These are phyloP conservation scores for Phoma sp. DNA, from an alignment of 2,329 filamentous ascomycete species.

Conservation along the genomic window DNA sequence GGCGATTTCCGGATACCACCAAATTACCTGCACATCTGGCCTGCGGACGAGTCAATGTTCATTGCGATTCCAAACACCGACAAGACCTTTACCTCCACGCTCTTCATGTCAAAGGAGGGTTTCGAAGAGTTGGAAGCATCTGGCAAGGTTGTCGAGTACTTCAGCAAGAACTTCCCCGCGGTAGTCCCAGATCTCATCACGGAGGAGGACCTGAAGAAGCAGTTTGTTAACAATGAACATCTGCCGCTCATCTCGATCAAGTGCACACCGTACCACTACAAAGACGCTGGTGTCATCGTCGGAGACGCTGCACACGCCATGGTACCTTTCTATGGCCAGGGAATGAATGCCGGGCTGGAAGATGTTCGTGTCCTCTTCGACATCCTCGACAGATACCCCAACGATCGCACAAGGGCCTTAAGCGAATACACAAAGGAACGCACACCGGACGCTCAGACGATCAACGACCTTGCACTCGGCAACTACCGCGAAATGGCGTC, in stretches of 20 bases:
- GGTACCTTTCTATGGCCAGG: constrained; percentile 98
- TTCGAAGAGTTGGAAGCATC: constrained; percentile 72
- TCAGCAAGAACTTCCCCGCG: constrained; percentile 84
- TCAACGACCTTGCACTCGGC: constrained; percentile 87
- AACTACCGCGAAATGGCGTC: constrained; percentile 96
- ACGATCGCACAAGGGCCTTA: constrained; percentile 58
- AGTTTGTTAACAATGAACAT: constrained; percentile 84
- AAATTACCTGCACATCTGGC: constrained; percentile 97
- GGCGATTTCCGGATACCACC: constrained; percentile 80
- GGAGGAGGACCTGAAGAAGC: constrained; percentile 69
- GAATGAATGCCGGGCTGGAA: constrained; percentile 96
- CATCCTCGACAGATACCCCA: constrained; percentile 72
- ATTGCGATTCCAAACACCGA: constrained; percentile 92
- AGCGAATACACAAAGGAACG: constrained; percentile 76
- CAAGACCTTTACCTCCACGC: constrained; percentile 91
- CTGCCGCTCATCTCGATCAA: constrained; percentile 93
- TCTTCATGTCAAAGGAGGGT: constrained; percentile 79
- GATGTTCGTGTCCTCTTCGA: constrained; percentile 89
- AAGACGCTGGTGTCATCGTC: constrained; percentile 77
- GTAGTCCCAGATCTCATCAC: constrained; percentile 74
- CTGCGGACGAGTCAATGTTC: constrained; percentile 93
- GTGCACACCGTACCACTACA: constrained; percentile 85
- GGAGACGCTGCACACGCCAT: constrained; percentile 97
- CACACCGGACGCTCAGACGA: constrained; percentile 79
- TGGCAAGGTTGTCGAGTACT: constrained; percentile 70